Conservation (phyloP, 495 filamentous ascomycete genomes). For the Paragyromitra xinjiangensis region DNA sequence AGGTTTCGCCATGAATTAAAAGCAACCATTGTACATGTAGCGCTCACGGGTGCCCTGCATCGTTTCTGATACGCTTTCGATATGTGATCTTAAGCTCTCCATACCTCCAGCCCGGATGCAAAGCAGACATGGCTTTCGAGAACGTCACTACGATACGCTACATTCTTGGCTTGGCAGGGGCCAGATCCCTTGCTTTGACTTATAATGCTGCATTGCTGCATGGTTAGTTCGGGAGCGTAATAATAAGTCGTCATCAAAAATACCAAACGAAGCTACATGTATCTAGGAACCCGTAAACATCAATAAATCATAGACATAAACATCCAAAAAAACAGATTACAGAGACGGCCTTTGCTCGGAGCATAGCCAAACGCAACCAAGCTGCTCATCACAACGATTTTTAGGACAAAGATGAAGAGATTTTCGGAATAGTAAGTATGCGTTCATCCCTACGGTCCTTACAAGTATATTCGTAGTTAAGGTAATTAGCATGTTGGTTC, state of each 20-base stretch:
- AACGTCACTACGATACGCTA: constrained; percentile 30
- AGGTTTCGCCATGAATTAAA: constrained; percentile 15
- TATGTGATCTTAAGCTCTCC: constrained; percentile 17
- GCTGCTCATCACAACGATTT: neutral
- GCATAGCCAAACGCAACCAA: neutral
- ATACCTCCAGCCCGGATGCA: constrained; percentile 29
- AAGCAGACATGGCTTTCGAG: constrained; percentile 35
- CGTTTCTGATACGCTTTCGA: constrained; percentile 28
- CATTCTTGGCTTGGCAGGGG: constrained; percentile 43
- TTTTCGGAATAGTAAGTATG: neutral
- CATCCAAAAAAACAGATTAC: neutral
- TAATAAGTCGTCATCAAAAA: constrained; percentile 12
- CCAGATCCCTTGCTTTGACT: neutral
- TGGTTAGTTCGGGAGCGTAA: neutral
- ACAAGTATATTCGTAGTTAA: neutral
- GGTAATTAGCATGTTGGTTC: neutral
- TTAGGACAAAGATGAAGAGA: neutral
- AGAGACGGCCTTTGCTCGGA: neutral
- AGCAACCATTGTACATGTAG: neutral
- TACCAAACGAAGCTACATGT: neutral
- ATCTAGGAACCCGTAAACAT: neutral
- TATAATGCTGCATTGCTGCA: neutral
- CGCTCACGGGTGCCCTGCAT: constrained; percentile 12
- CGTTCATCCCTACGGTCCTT: neutral
- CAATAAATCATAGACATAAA: neutral